Conservation (phyloP, 768 basidiomycete genomes). For the Hortiboletus campestris region DNA sequence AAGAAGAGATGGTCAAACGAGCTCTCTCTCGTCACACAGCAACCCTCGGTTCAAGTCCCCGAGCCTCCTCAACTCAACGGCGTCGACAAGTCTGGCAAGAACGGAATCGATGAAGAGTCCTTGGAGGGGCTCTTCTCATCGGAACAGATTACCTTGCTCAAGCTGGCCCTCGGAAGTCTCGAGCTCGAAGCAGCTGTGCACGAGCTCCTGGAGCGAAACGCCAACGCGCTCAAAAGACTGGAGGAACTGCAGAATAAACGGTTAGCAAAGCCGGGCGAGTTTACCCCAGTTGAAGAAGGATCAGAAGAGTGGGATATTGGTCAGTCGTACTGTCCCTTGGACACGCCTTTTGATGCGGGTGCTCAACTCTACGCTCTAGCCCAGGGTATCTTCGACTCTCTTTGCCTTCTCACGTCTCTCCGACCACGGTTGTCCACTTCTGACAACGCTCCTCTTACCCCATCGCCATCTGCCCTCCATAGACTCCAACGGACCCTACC, state of each 20-base stretch:
- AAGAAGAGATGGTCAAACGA: constrained; percentile 31
- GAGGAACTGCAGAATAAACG: constrained; percentile 64
- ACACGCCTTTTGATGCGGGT: constrained; percentile 1
- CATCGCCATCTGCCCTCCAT: constrained; percentile 62
- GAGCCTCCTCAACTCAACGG: constrained; percentile 13
- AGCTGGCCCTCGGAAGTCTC: constrained; percentile 55
- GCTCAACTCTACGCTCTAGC: constrained; percentile 44
- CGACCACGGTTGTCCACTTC: constrained; percentile 58
- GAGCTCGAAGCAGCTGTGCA: constrained; percentile 70
- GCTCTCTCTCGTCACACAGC: constrained; percentile 5
- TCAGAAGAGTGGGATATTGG: constrained; percentile 86
- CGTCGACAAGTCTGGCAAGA: constrained; percentile 6
- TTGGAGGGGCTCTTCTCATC: constrained; percentile 56
- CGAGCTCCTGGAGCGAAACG: constrained; percentile 65
- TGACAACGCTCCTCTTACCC: constrained; percentile 49
- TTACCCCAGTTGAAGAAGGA: constrained; percentile 53
- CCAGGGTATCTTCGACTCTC: constrained; percentile 67
- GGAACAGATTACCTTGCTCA: constrained; percentile 56
- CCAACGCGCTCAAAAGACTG: constrained; percentile 58
- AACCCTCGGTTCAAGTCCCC: background rate
- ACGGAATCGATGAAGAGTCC: constrained; percentile 33
- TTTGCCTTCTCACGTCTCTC: constrained; percentile 64
- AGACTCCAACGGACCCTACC: constrained; percentile 72
- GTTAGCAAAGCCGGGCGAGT: constrained; percentile 45
- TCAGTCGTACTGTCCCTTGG: constrained; percentile 35